phyloP scores from a whole-genome alignment of 78 protist species.

The Emiliania huxleyi region DNA sequence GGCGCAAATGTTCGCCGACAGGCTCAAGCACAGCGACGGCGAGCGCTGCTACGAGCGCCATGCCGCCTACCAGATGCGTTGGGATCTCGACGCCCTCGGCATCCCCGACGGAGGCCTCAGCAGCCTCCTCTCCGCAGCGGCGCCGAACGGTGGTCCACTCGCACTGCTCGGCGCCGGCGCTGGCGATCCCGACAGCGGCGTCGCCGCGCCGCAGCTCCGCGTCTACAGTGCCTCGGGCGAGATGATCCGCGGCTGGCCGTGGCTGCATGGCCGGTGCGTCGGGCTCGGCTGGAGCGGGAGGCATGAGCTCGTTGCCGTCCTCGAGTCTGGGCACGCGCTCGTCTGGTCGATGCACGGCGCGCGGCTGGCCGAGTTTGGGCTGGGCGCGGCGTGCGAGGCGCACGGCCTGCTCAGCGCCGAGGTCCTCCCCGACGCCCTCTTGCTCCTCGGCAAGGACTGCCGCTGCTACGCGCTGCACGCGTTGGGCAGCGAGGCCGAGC shows the following conservation, averaged over 20 bases:
- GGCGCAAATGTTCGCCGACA: too few relatives aligned
- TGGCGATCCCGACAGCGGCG: not conserved
- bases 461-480: not conserved
- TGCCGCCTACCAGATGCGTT: not conserved
- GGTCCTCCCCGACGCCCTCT: not conserved
- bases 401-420: not conserved
- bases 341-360: not conserved
- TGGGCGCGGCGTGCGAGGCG: constrained; percentile 21
- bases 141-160: not conserved
- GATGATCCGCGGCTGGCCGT: not conserved
- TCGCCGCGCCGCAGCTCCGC: not conserved
- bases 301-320: constrained; percentile 28
- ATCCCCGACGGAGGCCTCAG: not conserved
- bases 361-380: not conserved
- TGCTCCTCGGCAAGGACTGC: not conserved
- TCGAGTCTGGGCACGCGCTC: not conserved
- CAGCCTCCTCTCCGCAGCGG: not conserved
- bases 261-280: constrained; percentile 18
- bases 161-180: not conserved
- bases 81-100: not conserved
- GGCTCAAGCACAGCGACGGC: too few relatives aligned
- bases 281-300: constrained; percentile 35
- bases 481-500: not conserved
- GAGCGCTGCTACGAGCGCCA: too few relatives aligned
- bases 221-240: not conserved